Evolutionary conservation across 1,139 yeast genomes (phyloP).

Genomic region (Taphrina populina): DNA sequence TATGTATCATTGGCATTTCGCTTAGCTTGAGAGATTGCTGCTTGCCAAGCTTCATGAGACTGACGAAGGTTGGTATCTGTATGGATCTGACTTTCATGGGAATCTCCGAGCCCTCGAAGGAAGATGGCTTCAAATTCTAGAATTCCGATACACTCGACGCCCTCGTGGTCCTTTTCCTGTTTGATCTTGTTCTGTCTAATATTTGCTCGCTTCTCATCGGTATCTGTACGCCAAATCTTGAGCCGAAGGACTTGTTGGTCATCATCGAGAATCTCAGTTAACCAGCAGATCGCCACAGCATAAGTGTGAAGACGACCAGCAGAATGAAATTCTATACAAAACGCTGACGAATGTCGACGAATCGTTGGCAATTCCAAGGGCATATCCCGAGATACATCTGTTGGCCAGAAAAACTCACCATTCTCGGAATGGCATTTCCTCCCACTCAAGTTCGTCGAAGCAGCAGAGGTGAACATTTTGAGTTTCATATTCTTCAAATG

Average conservation of each 20-base stretch:
- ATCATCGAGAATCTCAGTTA: slow-evolving; percentile 2
- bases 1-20: slow-evolving; percentile 1
- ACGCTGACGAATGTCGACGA: slow-evolving; percentile 11
- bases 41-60: slow-evolving; percentile 14
- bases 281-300: slow-evolving; percentile 14
- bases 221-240: slow-evolving; percentile 4
- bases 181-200: slow-evolving; percentile 1
- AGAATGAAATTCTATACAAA: slow-evolving; percentile 14
- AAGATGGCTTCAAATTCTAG: slow-evolving; percentile 13
- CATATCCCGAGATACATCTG: background rate
- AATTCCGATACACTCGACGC: background rate
- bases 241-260: background rate
- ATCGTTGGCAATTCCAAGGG: slow-evolving; percentile 9
- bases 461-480: slow-evolving; percentile 4
- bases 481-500: slow-evolving; percentile 2
- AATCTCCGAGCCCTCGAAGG: slow-evolving; percentile 8
- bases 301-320: slow-evolving; percentile 1
- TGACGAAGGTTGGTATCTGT: slow-evolving; percentile 9
- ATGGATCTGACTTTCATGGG: slow-evolving; percentile 8
- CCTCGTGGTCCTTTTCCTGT: background rate
- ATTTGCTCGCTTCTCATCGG: slow-evolving; percentile 1
- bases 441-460: background rate
- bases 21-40: slow-evolving; percentile 11
- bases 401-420: slow-evolving; percentile 5
- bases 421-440: slow-evolving; percentile 1